These are phyloP conservation scores for Eugenia klotzschiana DNA, from an alignment of 441 rosid species.

Conservation along the genomic window DNA sequence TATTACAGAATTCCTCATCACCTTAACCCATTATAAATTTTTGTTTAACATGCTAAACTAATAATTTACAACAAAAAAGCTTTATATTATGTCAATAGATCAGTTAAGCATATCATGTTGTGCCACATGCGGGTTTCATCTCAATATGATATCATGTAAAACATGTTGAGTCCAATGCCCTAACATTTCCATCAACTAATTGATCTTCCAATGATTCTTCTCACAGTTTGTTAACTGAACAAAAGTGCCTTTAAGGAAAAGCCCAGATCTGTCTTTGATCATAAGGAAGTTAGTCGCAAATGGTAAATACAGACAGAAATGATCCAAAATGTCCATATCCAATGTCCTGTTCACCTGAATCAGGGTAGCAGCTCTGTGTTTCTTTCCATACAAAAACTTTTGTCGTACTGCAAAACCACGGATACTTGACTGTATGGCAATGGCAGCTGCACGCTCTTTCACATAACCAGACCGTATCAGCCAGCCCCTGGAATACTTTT, in stretches of 20 bases:
- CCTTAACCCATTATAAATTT: neutral
- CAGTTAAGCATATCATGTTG: neutral
- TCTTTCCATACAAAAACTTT: slow-evolving; percentile 39
- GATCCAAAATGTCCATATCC: neutral
- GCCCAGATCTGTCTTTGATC: neutral
- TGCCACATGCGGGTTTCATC: neutral
- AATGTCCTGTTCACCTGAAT: slow-evolving; percentile 48
- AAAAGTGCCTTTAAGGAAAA: neutral
- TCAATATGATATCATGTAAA: neutral
- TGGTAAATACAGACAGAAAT: neutral
- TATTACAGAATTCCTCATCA: neutral
- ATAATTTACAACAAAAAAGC: neutral
- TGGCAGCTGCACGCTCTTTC: slow-evolving; percentile 37
- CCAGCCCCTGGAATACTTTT: slow-evolving; percentile 60
- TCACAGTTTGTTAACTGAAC: neutral
- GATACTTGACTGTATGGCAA: slow-evolving; percentile 50
- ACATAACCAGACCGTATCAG: slow-evolving; percentile 31
- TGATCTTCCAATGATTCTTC: neutral
- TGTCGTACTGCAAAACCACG: slow-evolving; percentile 53
- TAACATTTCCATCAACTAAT: neutral
- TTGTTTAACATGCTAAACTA: neutral
- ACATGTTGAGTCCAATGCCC: neutral
- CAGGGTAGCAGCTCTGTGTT: slow-evolving; percentile 46
- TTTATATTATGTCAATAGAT: neutral
- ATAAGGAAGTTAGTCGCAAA: neutral